A percentile compares a stretch with the other conserved stretches of the same genome.
These are phyloP conservation scores for Nitzschia sp. DNA, from an alignment of 108 stramenopile species.

Conservation along the genomic window DNA sequence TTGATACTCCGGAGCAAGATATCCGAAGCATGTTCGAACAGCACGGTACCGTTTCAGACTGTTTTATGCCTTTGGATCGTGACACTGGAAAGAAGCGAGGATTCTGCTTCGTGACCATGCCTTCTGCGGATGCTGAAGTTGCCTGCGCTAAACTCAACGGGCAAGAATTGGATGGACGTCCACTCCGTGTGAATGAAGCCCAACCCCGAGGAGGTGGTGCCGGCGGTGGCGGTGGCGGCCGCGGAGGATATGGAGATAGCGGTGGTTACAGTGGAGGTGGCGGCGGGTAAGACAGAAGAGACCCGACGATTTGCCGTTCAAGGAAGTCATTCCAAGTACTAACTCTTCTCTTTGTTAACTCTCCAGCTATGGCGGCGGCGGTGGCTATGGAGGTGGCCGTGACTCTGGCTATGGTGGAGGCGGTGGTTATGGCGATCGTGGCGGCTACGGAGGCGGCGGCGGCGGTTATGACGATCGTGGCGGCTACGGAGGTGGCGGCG, in stretches of 20 bases:
- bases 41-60: constrained; percentile 81
- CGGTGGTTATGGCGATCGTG: constrained; percentile 37
- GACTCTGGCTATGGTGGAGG: constrained; percentile 52
- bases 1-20: constrained; percentile 79
- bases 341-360: constrained; percentile 7
- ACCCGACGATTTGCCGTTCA: no score
- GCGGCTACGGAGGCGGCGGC: constrained; percentile 38
- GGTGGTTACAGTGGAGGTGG: constrained; percentile 26
- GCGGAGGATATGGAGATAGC: constrained; percentile 27
- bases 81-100: constrained; percentile 83
- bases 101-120: constrained; percentile 91
- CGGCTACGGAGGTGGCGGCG: constrained; percentile 24
- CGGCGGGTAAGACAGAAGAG: no score
- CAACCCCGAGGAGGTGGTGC: constrained; percentile 73
- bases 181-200: constrained; percentile 87
- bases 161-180: constrained; percentile 81
- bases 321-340: not conserved
- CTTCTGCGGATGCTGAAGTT: constrained; percentile 71
- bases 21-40: constrained; percentile 83
- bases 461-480: constrained; percentile 49
- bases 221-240: constrained; percentile 40
- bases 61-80: constrained; percentile 85
- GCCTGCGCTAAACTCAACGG: constrained; percentile 83
- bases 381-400: constrained; percentile 36
- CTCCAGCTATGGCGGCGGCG: constrained; percentile 33